phyloP scores from a whole-genome alignment of 768 basidiomycete species.

The Mycena polygramma region DNA sequence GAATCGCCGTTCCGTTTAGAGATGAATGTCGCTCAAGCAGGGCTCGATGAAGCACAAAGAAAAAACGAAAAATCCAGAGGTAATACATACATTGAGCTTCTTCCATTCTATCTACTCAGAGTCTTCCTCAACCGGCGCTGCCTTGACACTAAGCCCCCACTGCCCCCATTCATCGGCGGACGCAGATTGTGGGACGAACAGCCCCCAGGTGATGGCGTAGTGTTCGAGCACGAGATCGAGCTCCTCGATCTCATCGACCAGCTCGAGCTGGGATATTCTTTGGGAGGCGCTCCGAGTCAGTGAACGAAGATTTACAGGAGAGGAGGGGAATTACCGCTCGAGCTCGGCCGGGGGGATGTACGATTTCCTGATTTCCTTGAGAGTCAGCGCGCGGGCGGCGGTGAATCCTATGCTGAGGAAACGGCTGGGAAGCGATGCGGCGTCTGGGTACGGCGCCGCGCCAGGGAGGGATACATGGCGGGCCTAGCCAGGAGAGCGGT shows the following conservation, averaged over 20 bases:
- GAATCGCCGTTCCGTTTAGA: too few species aligned
- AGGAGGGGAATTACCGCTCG: conserved; percentile 63
- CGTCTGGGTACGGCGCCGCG: conserved; percentile 29
- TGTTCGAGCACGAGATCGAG: conserved; percentile 90
- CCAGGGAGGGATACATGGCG: conserved; percentile 32
- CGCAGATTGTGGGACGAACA: conserved; percentile 33
- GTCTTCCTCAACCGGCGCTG: conserved; percentile 15
- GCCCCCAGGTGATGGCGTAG: conserved; percentile 89
- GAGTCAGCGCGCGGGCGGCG: conserved; percentile 66
- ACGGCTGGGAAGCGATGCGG: conserved; percentile 54
- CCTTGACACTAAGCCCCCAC: conserved; percentile 28
- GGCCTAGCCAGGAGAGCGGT: not conserved
- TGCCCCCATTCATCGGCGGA: conserved; percentile 4
- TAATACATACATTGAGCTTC: not conserved
- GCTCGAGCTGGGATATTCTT: conserved; percentile 85
- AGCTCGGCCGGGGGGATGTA: conserved; percentile 65
- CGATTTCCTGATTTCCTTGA: conserved; percentile 75
- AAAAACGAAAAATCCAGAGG: not conserved
- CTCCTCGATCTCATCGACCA: conserved; percentile 96
- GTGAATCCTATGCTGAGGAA: conserved; percentile 73
- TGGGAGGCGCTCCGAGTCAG: not conserved
- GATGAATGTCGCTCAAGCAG: too few species aligned
- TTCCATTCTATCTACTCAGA: conserved; percentile 9
- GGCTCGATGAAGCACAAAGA: not conserved
- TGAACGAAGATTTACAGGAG: conserved; percentile 3